A percentile compares a stretch with the other conserved stretches of the same genome.
Conservation (phyloP, 1,284 basidiomycete genomes). For the Athelia psychrophila region DNA sequence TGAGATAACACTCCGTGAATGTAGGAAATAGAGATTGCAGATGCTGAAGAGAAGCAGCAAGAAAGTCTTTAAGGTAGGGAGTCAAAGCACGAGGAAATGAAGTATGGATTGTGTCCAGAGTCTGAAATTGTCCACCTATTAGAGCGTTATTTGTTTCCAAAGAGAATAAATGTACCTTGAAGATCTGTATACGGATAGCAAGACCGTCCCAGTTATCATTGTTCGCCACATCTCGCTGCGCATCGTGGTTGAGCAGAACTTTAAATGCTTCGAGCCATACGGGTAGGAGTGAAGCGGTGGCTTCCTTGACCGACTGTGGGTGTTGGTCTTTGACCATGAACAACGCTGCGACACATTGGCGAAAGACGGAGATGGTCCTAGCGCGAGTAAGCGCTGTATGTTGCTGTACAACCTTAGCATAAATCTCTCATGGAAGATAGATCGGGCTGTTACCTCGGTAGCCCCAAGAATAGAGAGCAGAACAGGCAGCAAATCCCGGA, state of each 20-base stretch:
- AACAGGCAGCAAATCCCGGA: conserved; percentile 81
- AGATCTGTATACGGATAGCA: conserved; percentile 74
- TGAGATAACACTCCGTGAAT: conserved; percentile 71
- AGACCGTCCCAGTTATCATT: conserved; percentile 74
- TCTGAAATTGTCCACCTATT: conserved; percentile 36
- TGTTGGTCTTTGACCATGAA: conserved; percentile 95
- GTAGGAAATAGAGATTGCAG: conserved; percentile 63
- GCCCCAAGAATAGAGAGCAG: conserved; percentile 82
- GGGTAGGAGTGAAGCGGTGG: conserved; percentile 78
- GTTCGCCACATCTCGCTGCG: conserved; percentile 55
- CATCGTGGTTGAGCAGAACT: conserved; percentile 68
- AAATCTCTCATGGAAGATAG: neutral
- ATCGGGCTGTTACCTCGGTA: conserved; percentile 54
- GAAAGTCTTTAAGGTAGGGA: conserved; percentile 57
- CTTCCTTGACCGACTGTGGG: conserved; percentile 82
- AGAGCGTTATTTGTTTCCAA: neutral
- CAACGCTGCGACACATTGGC: conserved; percentile 85
- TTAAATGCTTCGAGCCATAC: conserved; percentile 88
- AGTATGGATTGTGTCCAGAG: conserved; percentile 71
- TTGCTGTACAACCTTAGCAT: conserved; percentile 35
- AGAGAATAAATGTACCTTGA: conserved; percentile 52
- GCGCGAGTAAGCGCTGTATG: conserved; percentile 81
- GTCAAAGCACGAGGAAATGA: conserved; percentile 72
- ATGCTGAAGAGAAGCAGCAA: conserved; percentile 63
- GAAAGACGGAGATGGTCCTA: conserved; percentile 84